Evolutionary conservation across 345 rosid species (phyloP).

Genomic region (Sisymbrium altissimum): DNA sequence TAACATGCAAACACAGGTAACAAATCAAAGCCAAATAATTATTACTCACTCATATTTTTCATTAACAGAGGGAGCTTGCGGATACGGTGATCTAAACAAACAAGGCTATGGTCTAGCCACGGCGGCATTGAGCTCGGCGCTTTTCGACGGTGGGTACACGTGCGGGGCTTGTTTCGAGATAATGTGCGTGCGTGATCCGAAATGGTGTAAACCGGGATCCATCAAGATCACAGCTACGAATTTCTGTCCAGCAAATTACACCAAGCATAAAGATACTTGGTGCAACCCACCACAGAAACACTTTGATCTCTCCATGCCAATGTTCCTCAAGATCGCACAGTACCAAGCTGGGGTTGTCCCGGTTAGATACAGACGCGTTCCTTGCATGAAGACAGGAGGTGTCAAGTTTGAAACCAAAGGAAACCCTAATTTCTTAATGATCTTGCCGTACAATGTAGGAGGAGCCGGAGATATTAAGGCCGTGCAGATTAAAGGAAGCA

Average conservation of each 20-base stretch:
- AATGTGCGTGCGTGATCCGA: not conserved
- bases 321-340: conserved; percentile 39
- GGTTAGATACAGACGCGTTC: conserved; percentile 35
- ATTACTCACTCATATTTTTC: not conserved
- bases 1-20: not conserved
- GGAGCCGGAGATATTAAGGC: conserved; percentile 23
- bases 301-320: conserved; percentile 43
- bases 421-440: conserved; percentile 25
- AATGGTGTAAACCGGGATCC: conserved; percentile 12
- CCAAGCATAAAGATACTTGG: conserved; percentile 25
- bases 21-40: not conserved
- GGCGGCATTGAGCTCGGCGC: conserved; percentile 44
- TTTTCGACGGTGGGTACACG: conserved; percentile 15
- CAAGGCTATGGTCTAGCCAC: conserved; percentile 50
- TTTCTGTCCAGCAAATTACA: conserved; percentile 50
- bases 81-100: conserved; percentile 43
- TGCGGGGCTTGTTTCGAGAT: conserved; percentile 27
- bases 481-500: conserved; percentile 5
- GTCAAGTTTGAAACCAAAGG: conserved; percentile 39
- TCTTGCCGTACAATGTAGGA: conserved; percentile 38
- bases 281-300: conserved; percentile 51
- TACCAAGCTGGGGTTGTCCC: conserved; percentile 43
- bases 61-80: conserved; percentile 60
- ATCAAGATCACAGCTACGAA: conserved; percentile 47
- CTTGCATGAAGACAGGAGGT: conserved; percentile 45